Evolutionary conservation across 345 rosid species (phyloP).

Genomic region (rapeseed (Brassica napus)): Da-Ae NC_063440.1:10520001-10520500

Average conservation of each 20-base stretch:
- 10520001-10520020: background rate
- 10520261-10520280: conserved; percentile 16
- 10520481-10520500: conserved; percentile 50
- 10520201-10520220: background rate
- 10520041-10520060: conserved; percentile 16
- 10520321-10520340: conserved; percentile 46
- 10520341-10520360: conserved; percentile 74
- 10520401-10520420: conserved; percentile 21
- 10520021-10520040: conserved; percentile 19
- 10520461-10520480: conserved; percentile 68
- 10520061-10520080: conserved; percentile 19
- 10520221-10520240: background rate
- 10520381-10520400: background rate
- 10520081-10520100: conserved; percentile 16
- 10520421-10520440: background rate
- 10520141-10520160: background rate
- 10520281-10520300: conserved; percentile 49
- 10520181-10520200: background rate
- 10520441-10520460: background rate
- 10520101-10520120: conserved; percentile 32
- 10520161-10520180: background rate
- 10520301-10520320: conserved; percentile 45
- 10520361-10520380: conserved; percentile 75
- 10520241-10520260: background rate
- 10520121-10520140: conserved; percentile 3